Evolutionary conservation across 2,329 filamentous ascomycete species (phyloP).

Genomic region (Verticillium tricorpus): DNA sequence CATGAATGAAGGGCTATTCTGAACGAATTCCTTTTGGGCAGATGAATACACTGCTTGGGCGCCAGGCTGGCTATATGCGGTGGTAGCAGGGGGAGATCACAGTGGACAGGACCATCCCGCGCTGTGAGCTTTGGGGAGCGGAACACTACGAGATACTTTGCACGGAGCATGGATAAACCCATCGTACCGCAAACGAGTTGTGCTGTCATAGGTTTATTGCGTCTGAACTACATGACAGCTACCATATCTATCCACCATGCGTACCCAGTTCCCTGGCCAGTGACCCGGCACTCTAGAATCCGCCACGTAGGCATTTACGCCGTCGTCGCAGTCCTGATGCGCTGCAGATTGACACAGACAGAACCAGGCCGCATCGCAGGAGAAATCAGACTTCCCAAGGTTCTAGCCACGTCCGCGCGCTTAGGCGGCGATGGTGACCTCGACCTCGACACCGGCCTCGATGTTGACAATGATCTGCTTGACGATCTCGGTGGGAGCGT

Average conservation of each 20-base stretch:
- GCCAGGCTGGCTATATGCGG: background rate
- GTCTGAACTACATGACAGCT: background rate
- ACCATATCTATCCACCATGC: background rate
- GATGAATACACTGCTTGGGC: background rate
- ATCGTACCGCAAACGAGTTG: background rate
- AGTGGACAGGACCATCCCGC: too few species aligned
- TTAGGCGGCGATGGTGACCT: conserved; percentile 88
- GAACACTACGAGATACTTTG: background rate
- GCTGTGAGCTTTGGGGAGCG: background rate
- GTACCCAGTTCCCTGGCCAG: background rate
- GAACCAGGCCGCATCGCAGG: background rate
- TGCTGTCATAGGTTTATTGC: background rate
- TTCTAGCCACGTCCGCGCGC: conserved; percentile 6
- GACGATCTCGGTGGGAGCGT: conserved; percentile 95
- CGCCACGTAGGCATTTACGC: background rate
- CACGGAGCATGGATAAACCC: background rate
- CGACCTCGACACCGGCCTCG: conserved; percentile 88
- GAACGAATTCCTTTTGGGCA: background rate
- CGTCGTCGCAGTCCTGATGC: background rate
- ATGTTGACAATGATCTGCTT: conserved; percentile 98
- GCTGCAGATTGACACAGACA: background rate
- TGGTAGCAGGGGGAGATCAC: background rate
- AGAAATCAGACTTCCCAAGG: background rate
- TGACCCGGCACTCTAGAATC: background rate
- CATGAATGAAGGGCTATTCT: background rate